Base-by-base conservation (phyloP, 176 grass and related monocot genomes). In the Elaeis guineensis region DNA sequence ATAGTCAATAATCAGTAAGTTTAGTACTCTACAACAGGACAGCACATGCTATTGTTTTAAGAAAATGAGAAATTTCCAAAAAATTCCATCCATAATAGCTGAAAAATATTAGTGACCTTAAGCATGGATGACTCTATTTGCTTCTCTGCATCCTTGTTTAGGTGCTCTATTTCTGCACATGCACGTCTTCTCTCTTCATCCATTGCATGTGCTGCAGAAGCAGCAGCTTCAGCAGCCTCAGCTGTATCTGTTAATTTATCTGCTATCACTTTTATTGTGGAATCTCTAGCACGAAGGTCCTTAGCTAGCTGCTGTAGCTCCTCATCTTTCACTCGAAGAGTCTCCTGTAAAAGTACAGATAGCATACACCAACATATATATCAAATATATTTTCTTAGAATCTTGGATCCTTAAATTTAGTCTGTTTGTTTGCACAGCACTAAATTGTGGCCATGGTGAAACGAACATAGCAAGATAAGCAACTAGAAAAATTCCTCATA, bases 271-370 rank as follows among this genome's bases (percentile, higher is more conserved):
- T 77, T 89, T 53, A 98, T 98, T 4, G 85, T 86, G 71, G 81
- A 66, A 66, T 98, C 88, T 51, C 94, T 84, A 63, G 87, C 73
- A 54, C 79, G 81, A 19, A 98, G 66, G 59, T 89, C 88, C 74
- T 92, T 98, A 52, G 94, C 88, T 77, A 98, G 72, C 70, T 89
- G 82, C 51, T 87, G 79, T 71, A 98, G 70, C 55, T 92, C 94
- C 71, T 98, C 94, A 67, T 98, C 88, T 87, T 98, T 98, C 59
- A 98, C 94, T 83, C 71, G 75, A 65, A 98, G 60, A 62, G 94
- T 98, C 52, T 92, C 94, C 94, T 98, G 77, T 64, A 52, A 49
- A 73, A 26, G 60, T 17, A 32, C 58, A 48, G 62, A 54, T 32
- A 78, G 0, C 8, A 19, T 19, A 63, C 32, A 61, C 35, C 30